These are phyloP conservation scores for Mortierella claussenii DNA, from an alignment of 192 early-diverging fungal species.

Conservation along the genomic window DNA sequence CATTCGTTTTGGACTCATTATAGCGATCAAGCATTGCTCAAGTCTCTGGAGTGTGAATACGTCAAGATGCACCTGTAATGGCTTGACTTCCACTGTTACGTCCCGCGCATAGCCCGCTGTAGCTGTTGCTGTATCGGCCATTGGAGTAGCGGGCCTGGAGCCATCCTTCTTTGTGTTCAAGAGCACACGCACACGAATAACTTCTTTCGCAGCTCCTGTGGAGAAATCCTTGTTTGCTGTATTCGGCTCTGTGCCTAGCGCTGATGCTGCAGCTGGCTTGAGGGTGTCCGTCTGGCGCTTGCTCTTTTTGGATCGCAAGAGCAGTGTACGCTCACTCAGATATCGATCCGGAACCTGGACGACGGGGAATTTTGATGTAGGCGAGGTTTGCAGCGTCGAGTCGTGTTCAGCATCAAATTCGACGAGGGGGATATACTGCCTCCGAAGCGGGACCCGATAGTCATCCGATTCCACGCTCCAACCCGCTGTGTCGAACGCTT, in stretches of 20 bases:
- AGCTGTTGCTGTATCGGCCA: conserved; percentile 1
- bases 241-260: neutral
- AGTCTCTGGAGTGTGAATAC: conserved; percentile 56
- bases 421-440: conserved; percentile 41
- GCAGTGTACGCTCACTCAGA: conserved; percentile 21
- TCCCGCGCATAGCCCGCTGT: conserved; percentile 30
- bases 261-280: neutral
- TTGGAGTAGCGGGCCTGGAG: conserved; percentile 5
- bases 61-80: conserved; percentile 61
- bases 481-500: conserved; percentile 8
- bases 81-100: conserved; percentile 57
- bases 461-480: conserved; percentile 8
- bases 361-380: conserved; percentile 28
- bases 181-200: conserved; percentile 32
- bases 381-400: conserved; percentile 10
- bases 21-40: conserved; percentile 52
- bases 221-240: neutral
- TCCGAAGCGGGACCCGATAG: conserved; percentile 31
- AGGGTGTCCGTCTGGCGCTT: conserved; percentile 6
- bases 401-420: conserved; percentile 42
- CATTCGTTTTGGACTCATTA: conserved; percentile 18
- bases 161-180: conserved; percentile 27
- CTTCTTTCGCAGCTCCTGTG: conserved; percentile 20
- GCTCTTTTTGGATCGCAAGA: conserved; percentile 18
- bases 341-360: conserved; percentile 33